phyloP scores from a whole-genome alignment of 495 filamentous ascomycete genomes.

The Neurospora sp. region DNA sequence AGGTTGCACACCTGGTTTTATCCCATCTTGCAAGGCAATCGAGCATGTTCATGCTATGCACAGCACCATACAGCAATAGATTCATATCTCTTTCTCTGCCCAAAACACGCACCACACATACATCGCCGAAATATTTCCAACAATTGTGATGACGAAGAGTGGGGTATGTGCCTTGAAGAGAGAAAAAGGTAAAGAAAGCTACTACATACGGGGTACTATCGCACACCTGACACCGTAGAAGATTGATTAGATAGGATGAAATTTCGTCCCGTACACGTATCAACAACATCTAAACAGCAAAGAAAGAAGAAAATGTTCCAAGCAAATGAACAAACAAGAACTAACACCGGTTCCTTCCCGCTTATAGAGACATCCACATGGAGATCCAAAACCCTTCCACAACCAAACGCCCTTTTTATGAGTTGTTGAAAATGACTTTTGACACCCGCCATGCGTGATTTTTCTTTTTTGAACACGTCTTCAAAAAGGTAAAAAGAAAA shows the following conservation, averaged over 20 bases:
- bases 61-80: not conserved
- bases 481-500: not conserved
- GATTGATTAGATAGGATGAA: not conserved
- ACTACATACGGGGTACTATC: not conserved
- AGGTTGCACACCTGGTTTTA: not conserved
- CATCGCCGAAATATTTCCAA: not conserved
- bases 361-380: not conserved
- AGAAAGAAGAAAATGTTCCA: conserved; percentile 1
- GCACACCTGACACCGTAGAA: not conserved
- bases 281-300: not conserved
- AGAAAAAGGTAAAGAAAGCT: not conserved
- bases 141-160: not conserved
- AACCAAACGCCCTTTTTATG: not conserved
- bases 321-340: not conserved
- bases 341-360: not conserved
- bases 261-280: not conserved
- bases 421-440: conserved; percentile 1
- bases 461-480: conserved; percentile 1
- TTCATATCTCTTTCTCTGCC: not conserved
- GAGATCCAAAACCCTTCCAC: not conserved
- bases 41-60: not conserved
- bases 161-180: not conserved
- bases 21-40: not conserved
- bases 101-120: not conserved
- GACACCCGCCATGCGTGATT: not conserved